phyloP scores from a whole-genome alignment of 2,329 filamentous ascomycete species.

The Cordyceps cicadae region DNA sequence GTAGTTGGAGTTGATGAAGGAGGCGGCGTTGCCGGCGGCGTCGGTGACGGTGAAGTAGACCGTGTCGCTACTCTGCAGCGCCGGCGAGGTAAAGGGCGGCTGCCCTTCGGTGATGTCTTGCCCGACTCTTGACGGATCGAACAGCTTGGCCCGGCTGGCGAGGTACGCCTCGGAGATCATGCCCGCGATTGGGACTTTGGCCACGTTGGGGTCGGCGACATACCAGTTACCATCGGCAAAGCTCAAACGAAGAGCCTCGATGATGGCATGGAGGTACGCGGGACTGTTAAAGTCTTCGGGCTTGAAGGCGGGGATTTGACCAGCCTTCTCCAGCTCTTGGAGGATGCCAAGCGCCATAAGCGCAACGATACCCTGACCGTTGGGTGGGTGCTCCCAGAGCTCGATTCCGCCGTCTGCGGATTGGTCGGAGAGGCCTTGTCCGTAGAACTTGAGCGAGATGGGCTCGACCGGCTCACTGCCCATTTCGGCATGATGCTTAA shows the following conservation, averaged over 20 bases:
- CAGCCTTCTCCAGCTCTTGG: slow-evolving; percentile 69
- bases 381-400: slow-evolving; percentile 94
- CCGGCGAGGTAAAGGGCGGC: slow-evolving; percentile 48
- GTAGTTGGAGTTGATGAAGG: slow-evolving; percentile 96
- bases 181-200: slow-evolving; percentile 58
- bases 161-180: slow-evolving; percentile 71
- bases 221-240: slow-evolving; percentile 90
- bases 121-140: slow-evolving; percentile 50
- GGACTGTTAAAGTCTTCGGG: slow-evolving; percentile 71
- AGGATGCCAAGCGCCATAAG: slow-evolving; percentile 91
- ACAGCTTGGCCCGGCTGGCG: slow-evolving; percentile 55
- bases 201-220: slow-evolving; percentile 71
- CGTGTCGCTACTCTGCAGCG: slow-evolving; percentile 79
- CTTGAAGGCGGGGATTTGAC: slow-evolving; percentile 64
- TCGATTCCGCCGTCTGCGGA: slow-evolving; percentile 45
- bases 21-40: slow-evolving; percentile 75
- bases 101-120: slow-evolving; percentile 53
- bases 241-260: slow-evolving; percentile 80
- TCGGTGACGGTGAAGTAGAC: slow-evolving; percentile 91
- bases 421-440: slow-evolving; percentile 39
- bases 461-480: slow-evolving; percentile 75
- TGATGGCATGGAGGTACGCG: slow-evolving; percentile 73
- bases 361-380: slow-evolving; percentile 91
- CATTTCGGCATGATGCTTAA: slow-evolving; percentile 60
- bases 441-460: slow-evolving; percentile 71